Conservation (phyloP, 2,329 filamentous ascomycete genomes). For the Arthrobotrys conoides region DNA sequence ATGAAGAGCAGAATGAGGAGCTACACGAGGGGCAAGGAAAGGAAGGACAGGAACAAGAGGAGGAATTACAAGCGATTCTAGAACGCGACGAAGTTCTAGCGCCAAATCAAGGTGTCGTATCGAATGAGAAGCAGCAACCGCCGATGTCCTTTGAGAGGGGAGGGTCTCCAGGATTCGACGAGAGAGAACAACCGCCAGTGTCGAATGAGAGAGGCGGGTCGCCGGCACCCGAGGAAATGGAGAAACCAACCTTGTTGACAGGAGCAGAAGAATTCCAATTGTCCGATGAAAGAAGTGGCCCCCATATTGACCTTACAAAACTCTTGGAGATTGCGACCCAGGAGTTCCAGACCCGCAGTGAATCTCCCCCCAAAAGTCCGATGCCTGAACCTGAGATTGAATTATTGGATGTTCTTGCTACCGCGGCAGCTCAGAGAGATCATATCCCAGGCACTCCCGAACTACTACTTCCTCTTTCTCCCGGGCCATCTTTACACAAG, state of each 20-base stretch:
- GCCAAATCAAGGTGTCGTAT: not conserved
- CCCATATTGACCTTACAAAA: constrained; percentile 6
- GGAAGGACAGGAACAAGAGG: not conserved
- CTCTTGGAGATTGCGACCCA: constrained; percentile 20
- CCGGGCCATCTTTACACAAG: constrained; percentile 8
- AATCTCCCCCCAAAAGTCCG: not conserved
- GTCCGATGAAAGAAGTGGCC: not conserved
- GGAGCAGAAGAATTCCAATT: not conserved
- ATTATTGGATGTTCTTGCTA: constrained; percentile 26
- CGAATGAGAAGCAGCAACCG: constrained; percentile 8
- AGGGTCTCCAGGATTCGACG: constrained; percentile 10
- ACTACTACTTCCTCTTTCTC: constrained; percentile 1
- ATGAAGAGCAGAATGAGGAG: not conserved
- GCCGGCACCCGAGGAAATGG: not conserved
- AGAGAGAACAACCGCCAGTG: not conserved
- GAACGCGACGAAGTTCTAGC: not conserved
- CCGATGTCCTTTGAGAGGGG: constrained; percentile 19
- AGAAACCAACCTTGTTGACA: not conserved
- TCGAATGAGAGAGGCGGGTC: not conserved
- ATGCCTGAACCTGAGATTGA: not conserved
- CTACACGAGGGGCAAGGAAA: too few relatives aligned
- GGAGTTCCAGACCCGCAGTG: constrained; percentile 1
- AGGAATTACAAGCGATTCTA: not conserved
- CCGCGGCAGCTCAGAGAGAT: constrained; percentile 25
- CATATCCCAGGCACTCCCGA: constrained; percentile 22